Conservation (phyloP, 78 protist genomes). For the slime mould (Dictyostelium discoideum) region DNA sequence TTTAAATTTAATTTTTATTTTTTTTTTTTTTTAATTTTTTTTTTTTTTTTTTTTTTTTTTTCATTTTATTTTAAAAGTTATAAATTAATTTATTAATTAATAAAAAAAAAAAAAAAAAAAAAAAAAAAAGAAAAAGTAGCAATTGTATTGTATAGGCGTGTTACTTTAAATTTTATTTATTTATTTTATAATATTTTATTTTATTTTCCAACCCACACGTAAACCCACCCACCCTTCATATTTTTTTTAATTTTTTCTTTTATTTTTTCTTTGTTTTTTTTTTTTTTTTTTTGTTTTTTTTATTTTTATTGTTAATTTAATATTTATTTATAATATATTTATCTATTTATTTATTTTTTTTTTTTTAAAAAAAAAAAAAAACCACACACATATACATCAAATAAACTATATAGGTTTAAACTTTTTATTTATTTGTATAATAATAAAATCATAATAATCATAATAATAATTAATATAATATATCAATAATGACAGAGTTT, state of each 20-base stretch:
- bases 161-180: background rate
- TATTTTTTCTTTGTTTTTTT: no score
- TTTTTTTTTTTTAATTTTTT: no score
- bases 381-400: background rate
- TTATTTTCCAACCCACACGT: background rate
- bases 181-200: no score
- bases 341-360: background rate
- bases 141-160: background rate
- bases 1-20: no score
- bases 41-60: no score
- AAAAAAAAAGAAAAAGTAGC: background rate
- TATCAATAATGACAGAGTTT: constrained; percentile 53
- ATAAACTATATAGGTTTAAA: background rate
- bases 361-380: no score
- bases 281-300: background rate
- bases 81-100: no score
- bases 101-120: background rate
- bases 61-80: no score
- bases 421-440: background rate
- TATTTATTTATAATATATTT: background rate
- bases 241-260: no score
- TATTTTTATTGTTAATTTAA: background rate
- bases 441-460: background rate
- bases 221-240: background rate
- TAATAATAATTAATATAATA: background rate